A percentile compares a stretch with the other conserved stretches of the same genome.
Conservation (phyloP, 208 protist genomes). For the Leishmania aethiopica region DNA sequence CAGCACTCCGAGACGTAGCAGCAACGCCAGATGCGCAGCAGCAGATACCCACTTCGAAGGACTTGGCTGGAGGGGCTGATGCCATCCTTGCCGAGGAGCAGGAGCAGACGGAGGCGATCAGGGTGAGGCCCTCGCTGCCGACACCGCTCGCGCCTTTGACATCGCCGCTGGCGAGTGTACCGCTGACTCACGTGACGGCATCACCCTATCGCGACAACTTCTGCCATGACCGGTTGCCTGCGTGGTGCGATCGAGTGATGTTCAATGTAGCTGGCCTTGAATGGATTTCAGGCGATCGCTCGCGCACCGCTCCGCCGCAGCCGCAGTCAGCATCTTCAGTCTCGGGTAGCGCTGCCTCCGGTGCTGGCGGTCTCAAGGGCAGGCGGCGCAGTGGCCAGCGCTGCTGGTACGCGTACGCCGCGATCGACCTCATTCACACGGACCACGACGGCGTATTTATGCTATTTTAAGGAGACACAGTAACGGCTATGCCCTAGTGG, state of each 20-base stretch:
- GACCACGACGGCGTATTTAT: slow-evolving; percentile 81
- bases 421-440: slow-evolving; percentile 55
- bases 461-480: slow-evolving; percentile 1
- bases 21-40: not conserved
- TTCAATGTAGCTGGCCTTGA: slow-evolving; percentile 80
- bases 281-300: slow-evolving; percentile 47
- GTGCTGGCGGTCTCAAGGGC: not conserved
- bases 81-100: not conserved
- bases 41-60: not conserved
- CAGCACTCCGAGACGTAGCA: not conserved
- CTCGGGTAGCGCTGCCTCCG: not conserved
- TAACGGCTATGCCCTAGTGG: not conserved
- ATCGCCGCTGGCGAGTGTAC: not conserved
- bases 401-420: slow-evolving; percentile 54
- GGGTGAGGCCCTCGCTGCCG: not conserved
- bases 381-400: slow-evolving; percentile 4
- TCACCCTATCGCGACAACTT: slow-evolving; percentile 32
- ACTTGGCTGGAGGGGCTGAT: not conserved
- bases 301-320: slow-evolving; percentile 10
- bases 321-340: slow-evolving; percentile 1
- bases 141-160: not conserved
- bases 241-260: slow-evolving; percentile 87
- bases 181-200: slow-evolving; percentile 27
- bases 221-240: slow-evolving; percentile 54
- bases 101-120: not conserved